Conservation (phyloP, 192 early-diverging fungal genomes). For the Umbelopsis isabellina region DNA sequence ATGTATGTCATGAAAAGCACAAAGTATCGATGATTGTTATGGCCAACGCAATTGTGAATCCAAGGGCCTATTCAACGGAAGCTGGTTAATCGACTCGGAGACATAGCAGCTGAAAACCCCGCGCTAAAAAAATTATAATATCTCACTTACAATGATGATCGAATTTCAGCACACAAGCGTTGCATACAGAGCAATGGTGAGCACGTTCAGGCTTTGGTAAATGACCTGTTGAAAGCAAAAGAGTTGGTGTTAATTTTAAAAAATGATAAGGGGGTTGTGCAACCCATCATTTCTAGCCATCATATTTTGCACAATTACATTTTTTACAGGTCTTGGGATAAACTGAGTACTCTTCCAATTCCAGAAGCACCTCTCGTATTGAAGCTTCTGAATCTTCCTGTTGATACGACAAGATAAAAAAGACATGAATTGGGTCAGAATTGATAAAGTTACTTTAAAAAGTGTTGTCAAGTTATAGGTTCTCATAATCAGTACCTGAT, state of each 20-base stretch:
- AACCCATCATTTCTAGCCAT: not conserved
- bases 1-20: conserved; percentile 70
- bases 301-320: conserved; percentile 25
- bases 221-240: conserved; percentile 42
- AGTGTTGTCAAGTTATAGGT: too few species aligned
- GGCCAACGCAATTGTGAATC: conserved; percentile 83
- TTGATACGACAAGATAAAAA: conserved; percentile 7
- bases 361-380: conserved; percentile 46
- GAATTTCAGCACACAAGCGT: conserved; percentile 74
- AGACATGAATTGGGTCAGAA: not conserved
- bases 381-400: conserved; percentile 43
- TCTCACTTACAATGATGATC: conserved; percentile 61
- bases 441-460: not conserved
- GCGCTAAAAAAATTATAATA: not conserved
- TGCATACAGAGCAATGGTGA: conserved; percentile 81
- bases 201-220: conserved; percentile 78
- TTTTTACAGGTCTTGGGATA: conserved; percentile 43
- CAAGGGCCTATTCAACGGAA: conserved; percentile 56
- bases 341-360: conserved; percentile 51
- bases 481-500: not conserved
- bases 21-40: conserved; percentile 76
- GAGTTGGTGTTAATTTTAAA: not conserved
- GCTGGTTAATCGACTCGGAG: too few species aligned
- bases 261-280: not conserved
- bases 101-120: too few species aligned